Evolutionary conservation across 2,329 filamentous ascomycete species (phyloP).

Genomic region (Fusarium beomiforme): DNA sequence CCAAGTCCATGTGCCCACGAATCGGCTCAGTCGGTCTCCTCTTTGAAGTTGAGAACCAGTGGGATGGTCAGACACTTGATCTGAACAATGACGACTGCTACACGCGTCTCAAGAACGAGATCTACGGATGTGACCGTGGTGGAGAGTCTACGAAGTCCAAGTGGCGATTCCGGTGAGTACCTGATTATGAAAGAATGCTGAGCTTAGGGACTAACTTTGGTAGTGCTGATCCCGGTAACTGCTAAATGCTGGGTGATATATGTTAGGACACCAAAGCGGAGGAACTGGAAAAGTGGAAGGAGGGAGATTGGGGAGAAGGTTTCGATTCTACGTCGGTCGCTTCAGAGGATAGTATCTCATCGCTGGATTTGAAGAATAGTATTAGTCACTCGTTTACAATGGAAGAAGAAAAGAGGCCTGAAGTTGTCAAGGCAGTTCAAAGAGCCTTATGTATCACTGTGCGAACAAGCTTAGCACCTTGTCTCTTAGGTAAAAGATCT

Average conservation of each 20-base stretch:
- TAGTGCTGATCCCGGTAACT: background rate
- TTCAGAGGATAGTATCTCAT: background rate
- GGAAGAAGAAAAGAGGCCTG: rapidly evolving
- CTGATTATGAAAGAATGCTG: background rate
- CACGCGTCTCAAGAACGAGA: background rate
- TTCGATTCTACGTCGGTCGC: background rate
- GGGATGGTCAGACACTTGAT: background rate
- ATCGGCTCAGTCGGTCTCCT: background rate
- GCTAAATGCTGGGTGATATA: background rate
- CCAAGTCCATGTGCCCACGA: background rate
- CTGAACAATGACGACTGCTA: background rate
- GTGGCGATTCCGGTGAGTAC: background rate
- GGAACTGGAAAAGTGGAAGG: rapidly evolving
- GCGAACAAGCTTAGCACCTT: too few relatives aligned
- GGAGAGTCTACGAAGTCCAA: background rate
- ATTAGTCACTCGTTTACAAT: background rate
- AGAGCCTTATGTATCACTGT: too few relatives aligned
- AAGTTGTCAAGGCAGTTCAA: rapidly evolving
- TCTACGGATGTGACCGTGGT: background rate
- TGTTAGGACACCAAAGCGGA: background rate
- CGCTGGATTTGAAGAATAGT: background rate
- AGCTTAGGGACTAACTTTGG: background rate
- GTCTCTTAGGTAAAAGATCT: too few relatives aligned
- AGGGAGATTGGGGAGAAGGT: rapidly evolving
- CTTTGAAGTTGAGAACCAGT: background rate